Evolutionary conservation across 2,329 filamentous ascomycete species (phyloP).

Genomic region (Gaeumannomyces sp.): DNA sequence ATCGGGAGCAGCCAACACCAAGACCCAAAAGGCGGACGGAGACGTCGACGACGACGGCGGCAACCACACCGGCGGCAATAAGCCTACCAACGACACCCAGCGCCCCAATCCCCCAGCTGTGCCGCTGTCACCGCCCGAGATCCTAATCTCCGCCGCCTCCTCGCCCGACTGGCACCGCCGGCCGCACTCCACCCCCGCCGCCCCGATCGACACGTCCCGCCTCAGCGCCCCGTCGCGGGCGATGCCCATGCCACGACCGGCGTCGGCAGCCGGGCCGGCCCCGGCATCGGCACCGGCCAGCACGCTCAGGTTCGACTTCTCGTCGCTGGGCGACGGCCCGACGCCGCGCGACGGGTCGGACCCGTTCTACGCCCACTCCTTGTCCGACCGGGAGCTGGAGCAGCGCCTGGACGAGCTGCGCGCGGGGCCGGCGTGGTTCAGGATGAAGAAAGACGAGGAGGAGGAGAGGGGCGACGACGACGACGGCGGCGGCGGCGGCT

Average conservation of each 20-base stretch:
- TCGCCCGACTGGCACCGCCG: neutral
- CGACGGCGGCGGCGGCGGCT: neutral
- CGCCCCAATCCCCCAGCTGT: neutral
- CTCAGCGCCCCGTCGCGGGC: neutral
- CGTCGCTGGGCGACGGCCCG: neutral
- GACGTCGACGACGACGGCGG: neutral
- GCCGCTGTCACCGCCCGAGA: neutral
- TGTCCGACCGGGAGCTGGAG: conserved; percentile 8
- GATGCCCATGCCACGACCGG: neutral
- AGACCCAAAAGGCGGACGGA: neutral
- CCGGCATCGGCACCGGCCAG: conserved; percentile 3
- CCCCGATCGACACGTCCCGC: neutral
- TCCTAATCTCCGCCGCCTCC: neutral
- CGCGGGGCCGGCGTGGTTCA: neutral
- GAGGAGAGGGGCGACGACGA: neutral
- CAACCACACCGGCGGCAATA: neutral
- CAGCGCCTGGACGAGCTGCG: conserved; percentile 5
- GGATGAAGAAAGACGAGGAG: neutral
- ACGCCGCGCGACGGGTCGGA: conserved; percentile 8
- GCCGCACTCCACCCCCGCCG: neutral
- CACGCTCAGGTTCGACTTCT: conserved; percentile 4
- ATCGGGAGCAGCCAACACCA: neutral
- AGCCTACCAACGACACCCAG: neutral
- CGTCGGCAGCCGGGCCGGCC: neutral
- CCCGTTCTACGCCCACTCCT: conserved; percentile 7